phyloP scores from a whole-genome alignment of 192 early-diverging fungal genomes.

The Phlyctochytrium planicorne region DNA sequence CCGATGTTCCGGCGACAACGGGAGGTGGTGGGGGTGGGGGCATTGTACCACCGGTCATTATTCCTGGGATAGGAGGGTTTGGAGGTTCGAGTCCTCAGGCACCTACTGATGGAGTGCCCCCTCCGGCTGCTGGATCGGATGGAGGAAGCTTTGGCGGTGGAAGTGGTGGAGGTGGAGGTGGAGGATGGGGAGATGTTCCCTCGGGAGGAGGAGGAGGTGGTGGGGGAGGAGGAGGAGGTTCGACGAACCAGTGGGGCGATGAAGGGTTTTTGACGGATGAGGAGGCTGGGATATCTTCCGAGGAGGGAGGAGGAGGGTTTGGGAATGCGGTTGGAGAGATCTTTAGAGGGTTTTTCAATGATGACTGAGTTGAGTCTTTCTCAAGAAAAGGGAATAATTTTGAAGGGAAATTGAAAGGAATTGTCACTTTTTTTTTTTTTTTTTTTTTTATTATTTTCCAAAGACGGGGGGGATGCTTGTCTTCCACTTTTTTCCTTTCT shows the following conservation, averaged over 20 bases:
- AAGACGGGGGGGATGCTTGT: no score
- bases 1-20: neutral
- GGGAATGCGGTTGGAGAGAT: constrained; percentile 11
- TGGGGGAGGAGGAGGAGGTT: neutral
- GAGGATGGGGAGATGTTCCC: neutral
- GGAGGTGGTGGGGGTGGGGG: neutral
- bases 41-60: neutral
- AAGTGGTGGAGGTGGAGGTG: neutral
- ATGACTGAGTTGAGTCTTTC: no score
- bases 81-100: neutral
- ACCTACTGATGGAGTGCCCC: neutral
- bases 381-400: no score
- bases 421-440: no score
- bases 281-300: constrained; percentile 14
- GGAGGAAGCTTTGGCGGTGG: neutral
- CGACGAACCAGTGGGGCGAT: constrained; percentile 26
- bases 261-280: constrained; percentile 21
- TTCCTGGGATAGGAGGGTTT: neutral
- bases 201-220: neutral
- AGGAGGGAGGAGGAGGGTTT: neutral
- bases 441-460: no score
- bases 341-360: constrained; percentile 17
- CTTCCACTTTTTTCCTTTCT: no score
- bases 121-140: neutral
- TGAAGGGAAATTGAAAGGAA: no score